phyloP scores from a whole-genome alignment of 257 asterid species.

The Orobanche coerulescens region DNA sequence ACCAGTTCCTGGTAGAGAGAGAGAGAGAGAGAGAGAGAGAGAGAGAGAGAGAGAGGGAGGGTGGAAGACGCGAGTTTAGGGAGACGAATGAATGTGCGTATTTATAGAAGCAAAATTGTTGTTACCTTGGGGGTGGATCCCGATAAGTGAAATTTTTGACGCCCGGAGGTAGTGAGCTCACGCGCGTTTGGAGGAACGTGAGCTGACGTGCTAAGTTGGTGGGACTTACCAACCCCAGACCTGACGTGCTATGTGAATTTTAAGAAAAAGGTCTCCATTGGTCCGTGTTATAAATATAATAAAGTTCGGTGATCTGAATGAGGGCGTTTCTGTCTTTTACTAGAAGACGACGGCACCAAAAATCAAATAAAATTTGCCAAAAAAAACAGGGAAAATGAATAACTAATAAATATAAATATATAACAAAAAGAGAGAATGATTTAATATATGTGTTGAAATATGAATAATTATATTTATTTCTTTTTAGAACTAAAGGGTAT shows the following conservation, averaged over 20 bases:
- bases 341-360: too few relatives aligned
- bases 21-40: conserved; percentile 6
- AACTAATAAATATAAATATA: too few relatives aligned
- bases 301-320: neutral
- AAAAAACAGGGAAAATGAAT: too few relatives aligned
- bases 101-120: conserved; percentile 34
- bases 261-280: neutral
- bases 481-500: too few relatives aligned
- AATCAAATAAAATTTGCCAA: too few relatives aligned
- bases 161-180: neutral
- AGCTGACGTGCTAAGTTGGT: conserved; percentile 16
- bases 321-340: neutral
- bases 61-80: conserved; percentile 39
- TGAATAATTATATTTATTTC: too few relatives aligned
- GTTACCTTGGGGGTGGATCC: conserved; percentile 33
- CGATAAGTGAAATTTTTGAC: conserved; percentile 7
- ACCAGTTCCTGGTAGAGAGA: conserved; percentile 18
- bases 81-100: conserved; percentile 4
- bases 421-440: too few relatives aligned
- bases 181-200: conserved; percentile 18
- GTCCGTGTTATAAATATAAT: neutral
- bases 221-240: conserved; percentile 22
- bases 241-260: too few relatives aligned
- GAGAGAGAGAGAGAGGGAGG: conserved; percentile 12
- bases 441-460: too few relatives aligned